Conservation (phyloP, 768 basidiomycete genomes). For the Termitomyces sp. region DNA sequence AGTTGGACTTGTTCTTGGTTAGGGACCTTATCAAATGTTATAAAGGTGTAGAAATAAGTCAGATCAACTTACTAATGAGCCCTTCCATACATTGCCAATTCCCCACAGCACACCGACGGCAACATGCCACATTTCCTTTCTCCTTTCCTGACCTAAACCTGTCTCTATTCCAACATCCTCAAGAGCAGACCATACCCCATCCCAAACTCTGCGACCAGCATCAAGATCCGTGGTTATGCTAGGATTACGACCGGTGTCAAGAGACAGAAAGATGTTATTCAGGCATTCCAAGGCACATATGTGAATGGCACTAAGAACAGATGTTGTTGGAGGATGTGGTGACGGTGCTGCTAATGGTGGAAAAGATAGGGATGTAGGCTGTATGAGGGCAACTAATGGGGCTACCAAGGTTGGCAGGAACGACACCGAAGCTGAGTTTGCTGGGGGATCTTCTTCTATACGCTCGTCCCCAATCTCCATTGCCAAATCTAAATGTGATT, state of each 20-base stretch:
- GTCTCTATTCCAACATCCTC: conserved; percentile 52
- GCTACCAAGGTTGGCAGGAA: conserved; percentile 59
- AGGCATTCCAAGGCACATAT: conserved; percentile 83
- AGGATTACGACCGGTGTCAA: conserved; percentile 43
- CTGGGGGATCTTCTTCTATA: conserved; percentile 36
- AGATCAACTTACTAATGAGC: conserved; percentile 45
- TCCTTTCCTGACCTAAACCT: conserved; percentile 58
- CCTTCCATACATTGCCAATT: conserved; percentile 71
- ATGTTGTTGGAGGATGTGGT: conserved; percentile 83
- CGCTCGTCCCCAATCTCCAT: conserved; percentile 22
- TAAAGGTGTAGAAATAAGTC: background rate
- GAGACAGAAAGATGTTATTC: conserved; percentile 81
- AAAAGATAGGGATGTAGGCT: conserved; percentile 79
- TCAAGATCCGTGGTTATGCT: conserved; percentile 38
- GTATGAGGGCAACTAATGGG: conserved; percentile 63
- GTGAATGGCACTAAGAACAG: conserved; percentile 78
- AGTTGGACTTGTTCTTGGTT: conserved; percentile 55
- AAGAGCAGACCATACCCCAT: conserved; percentile 59
- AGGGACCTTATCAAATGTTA: conserved; percentile 35
- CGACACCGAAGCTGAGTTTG: conserved; percentile 26
- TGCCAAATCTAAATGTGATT: background rate
- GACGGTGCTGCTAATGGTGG: conserved; percentile 65
- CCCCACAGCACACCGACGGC: conserved; percentile 87
- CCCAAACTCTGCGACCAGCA: conserved; percentile 54
- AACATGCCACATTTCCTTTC: conserved; percentile 73